These are phyloP conservation scores for Scutellaria barbata DNA, from an alignment of 257 asterid species.

Conservation along the genomic window DNA sequence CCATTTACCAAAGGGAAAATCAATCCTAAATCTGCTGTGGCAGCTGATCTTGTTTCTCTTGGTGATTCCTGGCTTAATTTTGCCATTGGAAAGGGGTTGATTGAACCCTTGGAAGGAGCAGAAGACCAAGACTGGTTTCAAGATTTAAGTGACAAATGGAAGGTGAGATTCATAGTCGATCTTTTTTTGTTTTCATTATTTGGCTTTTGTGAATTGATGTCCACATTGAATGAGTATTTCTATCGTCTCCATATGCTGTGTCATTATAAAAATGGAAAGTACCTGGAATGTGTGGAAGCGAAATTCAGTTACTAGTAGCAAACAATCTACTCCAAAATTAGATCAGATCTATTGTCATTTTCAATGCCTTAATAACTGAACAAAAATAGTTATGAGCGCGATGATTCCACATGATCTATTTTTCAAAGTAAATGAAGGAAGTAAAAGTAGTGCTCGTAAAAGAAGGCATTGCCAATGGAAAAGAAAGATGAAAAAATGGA, in stretches of 20 bases:
- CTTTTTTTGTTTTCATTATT: constrained; percentile 4
- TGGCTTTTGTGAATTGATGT: constrained; percentile 13
- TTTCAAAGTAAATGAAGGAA: constrained; percentile 21
- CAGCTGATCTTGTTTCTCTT: constrained; percentile 80
- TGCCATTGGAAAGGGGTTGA: constrained; percentile 71
- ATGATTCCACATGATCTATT: constrained; percentile 4
- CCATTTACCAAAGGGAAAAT: constrained; percentile 55
- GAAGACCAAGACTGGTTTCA: constrained; percentile 83
- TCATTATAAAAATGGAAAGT: neutral
- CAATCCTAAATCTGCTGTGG: constrained; percentile 61
- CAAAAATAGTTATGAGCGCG: neutral
- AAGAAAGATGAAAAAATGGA: neutral
- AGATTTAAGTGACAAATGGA: constrained; percentile 75
- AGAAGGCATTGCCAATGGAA: neutral
- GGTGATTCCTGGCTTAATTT: constrained; percentile 91
- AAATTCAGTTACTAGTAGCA: neutral
- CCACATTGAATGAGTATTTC: neutral
- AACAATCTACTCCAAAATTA: neutral
- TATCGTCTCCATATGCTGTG: neutral
- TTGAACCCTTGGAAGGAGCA: constrained; percentile 72
- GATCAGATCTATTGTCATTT: constrained; percentile 1
- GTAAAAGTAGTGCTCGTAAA: neutral
- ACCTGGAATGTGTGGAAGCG: neutral
- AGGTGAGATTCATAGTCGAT: constrained; percentile 52
- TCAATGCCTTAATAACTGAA: constrained; percentile 15